Evolutionary conservation across 139 green algal genomes (phyloP), one percentile per base, ranked within the genome.

Genomic region (Mesotaenium endlicherianum): DNA sequence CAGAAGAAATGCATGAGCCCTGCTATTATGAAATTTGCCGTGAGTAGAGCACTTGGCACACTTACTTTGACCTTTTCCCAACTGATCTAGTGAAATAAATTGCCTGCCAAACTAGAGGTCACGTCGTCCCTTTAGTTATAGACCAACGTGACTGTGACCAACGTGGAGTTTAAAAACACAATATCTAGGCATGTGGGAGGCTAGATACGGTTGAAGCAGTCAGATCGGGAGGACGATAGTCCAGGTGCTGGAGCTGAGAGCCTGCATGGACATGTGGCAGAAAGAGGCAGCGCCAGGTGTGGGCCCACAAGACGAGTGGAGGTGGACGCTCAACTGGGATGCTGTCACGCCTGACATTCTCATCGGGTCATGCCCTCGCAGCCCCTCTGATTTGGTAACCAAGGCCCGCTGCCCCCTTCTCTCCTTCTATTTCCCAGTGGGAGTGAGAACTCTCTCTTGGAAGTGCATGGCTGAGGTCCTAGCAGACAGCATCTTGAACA

Each of bases 261-360:
- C 50, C 50, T 64, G 50, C 20, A 64, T 64, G 20, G 20, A 36
- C 60, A 5, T 11, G 8, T 36, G 41, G 60, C 60, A 72, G 60
- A 72, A 38, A 36, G 60, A 72, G 11, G 6, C 60, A 14, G 11
- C 41, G 41, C 20, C 20, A 26, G 50, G 50, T 26, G 60, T 47
- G 5, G 60, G 11, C 6, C 36, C 41, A 72, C 5, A 72, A 11
- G 36, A 72, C 11, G n/a, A 64, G 43, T 91, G 89, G 89, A 3
- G 75, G 59, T 92, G 89, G 89, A 91, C 88, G 26, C 50, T 92
- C 30, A 92, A 92, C 59, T 92, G 89, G 89, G 75, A 83, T 39
- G 36, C 14, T 47, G 82, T 88, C 39, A 86, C 71, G 42, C 83
- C 83, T 17, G 76, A 78, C 31, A 42, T 92, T 4, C 6, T 89